phyloP scores from a whole-genome alignment of 1,284 basidiomycete genomes.

The Coniophora puteana region DNA sequence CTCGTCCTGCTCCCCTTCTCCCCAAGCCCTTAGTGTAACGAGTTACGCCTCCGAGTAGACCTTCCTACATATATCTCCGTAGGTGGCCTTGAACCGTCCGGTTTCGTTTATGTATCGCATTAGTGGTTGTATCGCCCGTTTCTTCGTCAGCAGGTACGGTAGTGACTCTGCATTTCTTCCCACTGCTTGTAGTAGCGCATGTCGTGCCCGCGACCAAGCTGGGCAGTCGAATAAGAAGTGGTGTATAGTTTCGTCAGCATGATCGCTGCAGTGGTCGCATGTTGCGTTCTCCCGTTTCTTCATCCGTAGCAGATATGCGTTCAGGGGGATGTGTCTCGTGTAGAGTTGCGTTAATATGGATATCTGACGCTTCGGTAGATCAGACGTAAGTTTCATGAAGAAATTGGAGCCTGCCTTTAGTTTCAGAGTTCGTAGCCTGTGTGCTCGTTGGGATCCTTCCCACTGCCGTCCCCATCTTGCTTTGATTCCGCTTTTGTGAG shows the following conservation, averaged over 20 bases:
- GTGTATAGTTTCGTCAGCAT: conserved; percentile 14
- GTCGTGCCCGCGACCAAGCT: background rate
- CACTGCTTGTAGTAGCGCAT: background rate
- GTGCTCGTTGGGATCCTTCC: background rate
- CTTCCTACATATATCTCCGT: too few species aligned
- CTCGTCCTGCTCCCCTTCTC: too few species aligned
- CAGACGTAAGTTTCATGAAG: conserved; percentile 5
- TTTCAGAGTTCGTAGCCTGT: too few species aligned
- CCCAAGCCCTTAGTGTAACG: too few species aligned
- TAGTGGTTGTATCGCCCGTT: background rate
- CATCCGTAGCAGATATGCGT: conserved; percentile 21
- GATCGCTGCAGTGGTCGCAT: conserved; percentile 18
- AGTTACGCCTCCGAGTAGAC: too few species aligned
- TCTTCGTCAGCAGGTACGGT: background rate
- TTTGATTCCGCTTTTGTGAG: background rate
- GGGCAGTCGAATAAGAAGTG: conserved; percentile 25
- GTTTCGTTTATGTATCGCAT: conserved; percentile 1
- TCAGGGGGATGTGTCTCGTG: conserved; percentile 23
- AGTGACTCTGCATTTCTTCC: background rate
- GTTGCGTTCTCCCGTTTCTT: conserved; percentile 3
- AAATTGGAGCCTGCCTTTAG: background rate
- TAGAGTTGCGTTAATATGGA: conserved; percentile 24
- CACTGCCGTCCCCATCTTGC: background rate
- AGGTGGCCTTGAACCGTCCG: conserved; percentile 1
- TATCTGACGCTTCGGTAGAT: conserved; percentile 8